A percentile compares a stretch with the other conserved stretches of the same genome.
These are phyloP conservation scores for Kwoniella dejecticola DNA, from an alignment of 768 basidiomycete species.

Conservation along the genomic window DNA sequence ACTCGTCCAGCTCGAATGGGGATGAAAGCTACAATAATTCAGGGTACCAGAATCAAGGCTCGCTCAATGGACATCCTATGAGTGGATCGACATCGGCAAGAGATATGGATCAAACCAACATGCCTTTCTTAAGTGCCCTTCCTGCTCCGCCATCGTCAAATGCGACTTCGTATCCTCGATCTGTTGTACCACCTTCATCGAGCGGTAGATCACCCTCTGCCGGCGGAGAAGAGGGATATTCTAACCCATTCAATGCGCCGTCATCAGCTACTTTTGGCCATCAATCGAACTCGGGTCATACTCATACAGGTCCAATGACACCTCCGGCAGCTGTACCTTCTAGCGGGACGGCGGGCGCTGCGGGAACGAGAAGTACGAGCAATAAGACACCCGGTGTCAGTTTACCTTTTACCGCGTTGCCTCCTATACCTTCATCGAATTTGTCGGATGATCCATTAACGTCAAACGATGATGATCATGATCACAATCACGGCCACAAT, in stretches of 20 bases:
- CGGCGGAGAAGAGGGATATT: neutral
- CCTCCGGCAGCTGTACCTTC: neutral
- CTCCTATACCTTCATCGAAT: slow-evolving; percentile 7
- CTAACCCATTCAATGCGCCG: slow-evolving; percentile 1
- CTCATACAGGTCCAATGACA: neutral
- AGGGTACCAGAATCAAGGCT: neutral
- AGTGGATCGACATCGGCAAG: neutral
- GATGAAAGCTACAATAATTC: neutral
- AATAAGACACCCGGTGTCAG: slow-evolving; percentile 1
- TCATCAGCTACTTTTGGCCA: slow-evolving; percentile 12
- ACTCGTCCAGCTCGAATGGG: slow-evolving; percentile 6
- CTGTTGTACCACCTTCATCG: slow-evolving; percentile 12
- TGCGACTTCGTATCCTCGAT: slow-evolving; percentile 24
- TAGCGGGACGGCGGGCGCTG: no score
- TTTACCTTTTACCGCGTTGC: slow-evolving; percentile 11
- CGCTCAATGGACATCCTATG: neutral
- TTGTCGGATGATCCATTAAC: neutral
- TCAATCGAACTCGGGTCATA: neutral
- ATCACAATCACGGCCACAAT: neutral
- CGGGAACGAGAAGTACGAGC: neutral
- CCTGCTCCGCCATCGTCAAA: slow-evolving; percentile 22
- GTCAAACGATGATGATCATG: no score
- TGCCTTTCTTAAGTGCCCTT: slow-evolving; percentile 10
- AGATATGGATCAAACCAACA: slow-evolving; percentile 16
- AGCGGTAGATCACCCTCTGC: slow-evolving; percentile 1